Evolutionary conservation across 768 basidiomycete species (phyloP), one percentile per base, ranked within the genome.

Genomic region (Asterophora parasitica): DNA sequence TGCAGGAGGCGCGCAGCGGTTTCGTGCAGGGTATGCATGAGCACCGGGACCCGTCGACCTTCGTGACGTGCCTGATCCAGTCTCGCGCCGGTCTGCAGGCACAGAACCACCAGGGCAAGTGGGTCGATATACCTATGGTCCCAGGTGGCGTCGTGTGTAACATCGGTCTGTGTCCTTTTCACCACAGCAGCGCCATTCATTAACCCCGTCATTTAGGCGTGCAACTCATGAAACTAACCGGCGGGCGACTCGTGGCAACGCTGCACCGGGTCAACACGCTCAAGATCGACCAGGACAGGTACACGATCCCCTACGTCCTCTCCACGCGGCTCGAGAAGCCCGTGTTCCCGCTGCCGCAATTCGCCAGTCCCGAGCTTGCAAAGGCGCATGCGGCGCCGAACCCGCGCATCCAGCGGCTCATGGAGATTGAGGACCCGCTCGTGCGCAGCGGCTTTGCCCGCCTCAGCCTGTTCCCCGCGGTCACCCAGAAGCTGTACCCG

Each of bases 251-350:
- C 19, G 61, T 65, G 33, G 64, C 64, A 9, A 63, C 64, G 0
- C 52, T 57, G 7, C 64, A 65, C 48, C 58, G 64, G 37, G 62
- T 65, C 34, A 65, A 65, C 50, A 63, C 64, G n/a, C 56, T 65
- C 31, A 58, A 60, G 48, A 61, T 65, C 35, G 52, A 59, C 11
- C 36, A 58, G 31, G 62, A 63, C 42, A 54, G 59, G 15, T 62
- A 59, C 46, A 65, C 64, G 3, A 63, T 65, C 28, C 60, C 62
- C 11, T 63, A 65, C 32, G 61, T 62, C 27, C 55, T 63, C 35
- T 58, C 64, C 6, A 65, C 64, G 16, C 58, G 52, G 15, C 57
- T 65, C 16, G 58, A 61, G 19, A 63, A 62, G 47, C 41, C 53
- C 1, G 51, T 65, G 7, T 23, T 50, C 0, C 59, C 62, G n/a